Evolutionary conservation across 2,329 filamentous ascomycete species (phyloP).

Genomic region (Fusarium temperatum): DNA sequence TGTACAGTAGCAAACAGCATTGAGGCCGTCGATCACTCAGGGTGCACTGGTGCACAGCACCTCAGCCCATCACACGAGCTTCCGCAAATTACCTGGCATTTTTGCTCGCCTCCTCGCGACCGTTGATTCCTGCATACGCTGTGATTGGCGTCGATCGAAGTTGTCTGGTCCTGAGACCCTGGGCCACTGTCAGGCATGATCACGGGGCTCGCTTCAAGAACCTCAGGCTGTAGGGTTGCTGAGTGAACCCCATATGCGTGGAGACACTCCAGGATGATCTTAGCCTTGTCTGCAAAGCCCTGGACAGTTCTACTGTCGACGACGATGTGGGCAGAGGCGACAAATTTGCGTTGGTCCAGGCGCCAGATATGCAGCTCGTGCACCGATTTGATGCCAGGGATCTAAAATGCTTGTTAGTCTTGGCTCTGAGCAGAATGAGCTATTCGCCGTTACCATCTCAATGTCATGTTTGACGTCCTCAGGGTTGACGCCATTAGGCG

Average conservation of each 20-base stretch:
- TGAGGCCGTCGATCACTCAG: conserved; percentile 29
- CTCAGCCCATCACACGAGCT: conserved; percentile 60
- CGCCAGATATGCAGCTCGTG: conserved; percentile 81
- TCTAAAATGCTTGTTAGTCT: conserved; percentile 52
- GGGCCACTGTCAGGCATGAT: conserved; percentile 11
- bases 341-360: conserved; percentile 73
- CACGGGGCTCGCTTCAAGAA: conserved; percentile 18
- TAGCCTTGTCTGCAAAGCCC: conserved; percentile 68
- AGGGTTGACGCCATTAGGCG: conserved; percentile 66
- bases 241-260: conserved; percentile 79
- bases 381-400: conserved; percentile 71
- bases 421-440: neutral
- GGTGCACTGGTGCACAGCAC: conserved; percentile 53
- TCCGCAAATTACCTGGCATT: conserved; percentile 63
- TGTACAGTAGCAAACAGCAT: conserved; percentile 5
- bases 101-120: conserved; percentile 38
- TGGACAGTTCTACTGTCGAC: conserved; percentile 65
- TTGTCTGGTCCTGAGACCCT: conserved; percentile 12
- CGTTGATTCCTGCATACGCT: conserved; percentile 10
- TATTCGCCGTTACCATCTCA: conserved; percentile 59
- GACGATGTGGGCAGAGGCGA: conserved; percentile 75
- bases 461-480: conserved; percentile 74
- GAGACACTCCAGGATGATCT: conserved; percentile 72
- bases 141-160: conserved; percentile 13
- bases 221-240: conserved; percentile 74